phyloP scores from a whole-genome alignment of 805 yeast genomes.

The Suhomyces faveliae region DNA sequence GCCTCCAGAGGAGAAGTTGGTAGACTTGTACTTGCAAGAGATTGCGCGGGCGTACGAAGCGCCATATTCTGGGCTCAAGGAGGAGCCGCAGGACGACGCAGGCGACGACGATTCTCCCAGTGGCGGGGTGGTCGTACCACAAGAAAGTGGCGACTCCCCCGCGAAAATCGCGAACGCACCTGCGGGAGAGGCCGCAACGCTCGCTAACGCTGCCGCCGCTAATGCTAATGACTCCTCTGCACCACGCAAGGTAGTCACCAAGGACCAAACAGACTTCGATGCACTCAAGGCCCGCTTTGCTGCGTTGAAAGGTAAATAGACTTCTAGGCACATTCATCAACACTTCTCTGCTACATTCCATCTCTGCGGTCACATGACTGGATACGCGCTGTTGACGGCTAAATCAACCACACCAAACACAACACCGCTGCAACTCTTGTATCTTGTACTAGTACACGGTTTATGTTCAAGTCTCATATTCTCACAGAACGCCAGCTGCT shows the following conservation, averaged over 20 bases:
- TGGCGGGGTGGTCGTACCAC: slow-evolving; percentile 17
- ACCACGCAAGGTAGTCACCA: slow-evolving; percentile 10
- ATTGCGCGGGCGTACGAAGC: slow-evolving; percentile 79
- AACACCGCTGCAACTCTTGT: not conserved
- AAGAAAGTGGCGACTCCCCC: no score
- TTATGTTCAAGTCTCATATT: slow-evolving; percentile 12
- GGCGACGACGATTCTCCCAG: slow-evolving; percentile 21
- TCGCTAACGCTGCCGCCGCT: slow-evolving; percentile 12
- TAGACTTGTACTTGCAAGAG: slow-evolving; percentile 68
- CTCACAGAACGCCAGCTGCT: slow-evolving; percentile 30
- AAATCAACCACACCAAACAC: not conserved
- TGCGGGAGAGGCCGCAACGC: no score
- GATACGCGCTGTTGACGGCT: not conserved
- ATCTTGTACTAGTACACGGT: no score
- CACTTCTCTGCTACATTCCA: not conserved
- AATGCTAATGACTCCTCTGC: slow-evolving; percentile 13
- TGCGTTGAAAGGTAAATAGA: slow-evolving; percentile 50
- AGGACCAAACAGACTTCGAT: slow-evolving; percentile 50
- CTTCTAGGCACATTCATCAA: not conserved
- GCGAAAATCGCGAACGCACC: slow-evolving; percentile 2
- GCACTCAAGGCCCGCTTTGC: slow-evolving; percentile 70
- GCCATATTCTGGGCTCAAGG: slow-evolving; percentile 58
- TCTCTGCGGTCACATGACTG: not conserved
- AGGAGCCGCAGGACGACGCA: slow-evolving; percentile 18
- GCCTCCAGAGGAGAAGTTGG: slow-evolving; percentile 66